phyloP scores from a whole-genome alignment of 1,139 yeast species.

The Lodderomyces pseudojiufengensis region DNA sequence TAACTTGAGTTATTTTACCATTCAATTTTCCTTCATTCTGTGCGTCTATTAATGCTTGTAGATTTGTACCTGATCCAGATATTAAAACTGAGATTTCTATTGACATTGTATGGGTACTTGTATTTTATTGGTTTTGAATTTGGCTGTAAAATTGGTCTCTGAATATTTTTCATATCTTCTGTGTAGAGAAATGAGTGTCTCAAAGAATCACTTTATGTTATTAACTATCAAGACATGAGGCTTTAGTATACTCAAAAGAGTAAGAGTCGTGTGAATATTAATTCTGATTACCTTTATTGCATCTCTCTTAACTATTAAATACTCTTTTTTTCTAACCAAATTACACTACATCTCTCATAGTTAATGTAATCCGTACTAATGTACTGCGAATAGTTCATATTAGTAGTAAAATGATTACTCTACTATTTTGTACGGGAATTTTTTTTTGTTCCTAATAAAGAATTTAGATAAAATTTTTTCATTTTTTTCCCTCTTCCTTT shows the following conservation, averaged over 20 bases:
- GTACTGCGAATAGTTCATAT: too few species aligned
- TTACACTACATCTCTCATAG: too few species aligned
- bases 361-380: too few species aligned
- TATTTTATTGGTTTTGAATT: too few species aligned
- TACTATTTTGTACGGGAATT: neutral
- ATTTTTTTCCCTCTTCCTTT: constrained; percentile 7
- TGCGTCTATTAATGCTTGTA: constrained; percentile 90
- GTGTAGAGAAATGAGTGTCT: too few species aligned
- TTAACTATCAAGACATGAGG: constrained; percentile 18
- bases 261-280: neutral
- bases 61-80: constrained; percentile 91
- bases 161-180: too few species aligned
- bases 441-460: too few species aligned
- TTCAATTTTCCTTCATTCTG: constrained; percentile 36
- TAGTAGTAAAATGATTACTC: too few species aligned
- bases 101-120: too few species aligned
- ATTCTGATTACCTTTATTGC: too few species aligned
- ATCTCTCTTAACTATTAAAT: too few species aligned
- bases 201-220: too few species aligned
- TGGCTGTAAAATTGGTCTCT: neutral
- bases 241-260: constrained; percentile 9
- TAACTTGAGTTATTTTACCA: constrained; percentile 67
- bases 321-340: neutral
- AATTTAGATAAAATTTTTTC: constrained; percentile 8
- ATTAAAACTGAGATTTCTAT: constrained; percentile 73